These are phyloP conservation scores for Coniochaeta sp. DNA, from an alignment of 2,329 filamentous ascomycete species.

Conservation along the genomic window DNA sequence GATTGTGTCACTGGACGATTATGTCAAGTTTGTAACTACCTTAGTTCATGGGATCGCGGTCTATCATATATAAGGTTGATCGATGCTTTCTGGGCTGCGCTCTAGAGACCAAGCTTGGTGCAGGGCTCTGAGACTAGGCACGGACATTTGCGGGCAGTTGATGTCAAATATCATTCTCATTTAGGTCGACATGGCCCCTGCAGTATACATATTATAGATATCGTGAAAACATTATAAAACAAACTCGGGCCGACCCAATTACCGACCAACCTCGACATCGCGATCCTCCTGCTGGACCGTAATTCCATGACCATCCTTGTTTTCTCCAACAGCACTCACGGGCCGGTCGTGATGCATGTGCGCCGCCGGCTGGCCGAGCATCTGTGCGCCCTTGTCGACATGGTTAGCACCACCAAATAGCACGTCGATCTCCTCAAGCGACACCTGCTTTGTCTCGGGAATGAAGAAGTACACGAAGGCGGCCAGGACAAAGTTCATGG, in stretches of 20 bases:
- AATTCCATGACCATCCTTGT: background rate
- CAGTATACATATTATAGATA: background rate
- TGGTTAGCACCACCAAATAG: constrained; percentile 50
- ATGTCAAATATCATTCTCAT: background rate
- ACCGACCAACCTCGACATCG: background rate
- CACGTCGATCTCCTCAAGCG: constrained; percentile 47
- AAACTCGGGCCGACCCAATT: background rate
- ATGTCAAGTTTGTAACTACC: no score
- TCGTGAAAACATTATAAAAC: background rate
- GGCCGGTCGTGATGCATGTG: background rate
- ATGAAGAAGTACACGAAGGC: constrained; percentile 37
- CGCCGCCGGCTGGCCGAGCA: constrained; percentile 19
- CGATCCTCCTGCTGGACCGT: background rate
- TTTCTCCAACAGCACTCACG: background rate
- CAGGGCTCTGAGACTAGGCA: no score
- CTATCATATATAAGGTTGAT: no score
- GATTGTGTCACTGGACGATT: no score
- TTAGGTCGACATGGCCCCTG: background rate
- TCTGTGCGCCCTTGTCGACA: constrained; percentile 42
- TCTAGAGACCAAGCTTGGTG: no score
- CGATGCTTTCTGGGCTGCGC: no score
- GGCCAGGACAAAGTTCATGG: constrained; percentile 34
- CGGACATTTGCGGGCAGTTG: background rate
- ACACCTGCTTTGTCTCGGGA: constrained; percentile 37
- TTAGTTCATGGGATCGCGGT: no score